These are phyloP conservation scores for Albugo candida DNA, from an alignment of 352 stramenopile species.

Conservation along the genomic window DNA sequence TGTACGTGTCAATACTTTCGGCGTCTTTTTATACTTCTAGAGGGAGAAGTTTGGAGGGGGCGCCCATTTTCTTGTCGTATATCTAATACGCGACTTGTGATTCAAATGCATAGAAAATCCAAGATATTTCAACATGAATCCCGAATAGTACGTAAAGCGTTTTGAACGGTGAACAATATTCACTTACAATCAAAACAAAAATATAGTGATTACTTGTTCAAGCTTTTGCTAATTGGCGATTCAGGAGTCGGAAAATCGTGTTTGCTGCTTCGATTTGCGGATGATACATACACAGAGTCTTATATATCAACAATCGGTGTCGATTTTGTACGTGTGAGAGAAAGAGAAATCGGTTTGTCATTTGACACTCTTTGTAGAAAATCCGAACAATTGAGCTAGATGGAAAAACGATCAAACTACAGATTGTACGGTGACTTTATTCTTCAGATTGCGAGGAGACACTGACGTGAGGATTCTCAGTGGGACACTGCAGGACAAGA, in stretches of 20 bases:
- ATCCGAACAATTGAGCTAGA: slow-evolving; percentile 97
- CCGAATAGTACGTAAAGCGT: slow-evolving; percentile 75
- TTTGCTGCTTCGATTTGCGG: slow-evolving; percentile 91
- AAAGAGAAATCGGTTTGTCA: neutral
- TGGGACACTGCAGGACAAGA: slow-evolving; percentile 99
- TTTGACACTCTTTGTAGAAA: slow-evolving; percentile 17
- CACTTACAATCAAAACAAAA: neutral
- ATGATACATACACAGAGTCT: slow-evolving; percentile 96
- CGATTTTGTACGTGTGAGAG: slow-evolving; percentile 73
- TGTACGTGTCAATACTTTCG: no score
- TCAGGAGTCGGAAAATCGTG: slow-evolving; percentile 98
- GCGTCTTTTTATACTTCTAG: no score
- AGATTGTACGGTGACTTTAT: slow-evolving; percentile 75
- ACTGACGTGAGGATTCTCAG: slow-evolving; percentile 10
- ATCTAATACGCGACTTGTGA: no score
- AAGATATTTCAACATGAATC: slow-evolving; percentile 45
- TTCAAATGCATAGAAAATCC: neutral
- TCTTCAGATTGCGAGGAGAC: neutral
- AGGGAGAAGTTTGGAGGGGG: no score
- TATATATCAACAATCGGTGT: slow-evolving; percentile 94
- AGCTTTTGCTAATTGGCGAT: slow-evolving; percentile 96
- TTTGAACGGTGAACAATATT: neutral
- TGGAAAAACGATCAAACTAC: slow-evolving; percentile 96
- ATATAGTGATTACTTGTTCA: slow-evolving; percentile 89
- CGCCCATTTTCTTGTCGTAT: no score